Conservation (phyloP, 768 basidiomycete genomes). For the Boletus vermiculosoides region DNA sequence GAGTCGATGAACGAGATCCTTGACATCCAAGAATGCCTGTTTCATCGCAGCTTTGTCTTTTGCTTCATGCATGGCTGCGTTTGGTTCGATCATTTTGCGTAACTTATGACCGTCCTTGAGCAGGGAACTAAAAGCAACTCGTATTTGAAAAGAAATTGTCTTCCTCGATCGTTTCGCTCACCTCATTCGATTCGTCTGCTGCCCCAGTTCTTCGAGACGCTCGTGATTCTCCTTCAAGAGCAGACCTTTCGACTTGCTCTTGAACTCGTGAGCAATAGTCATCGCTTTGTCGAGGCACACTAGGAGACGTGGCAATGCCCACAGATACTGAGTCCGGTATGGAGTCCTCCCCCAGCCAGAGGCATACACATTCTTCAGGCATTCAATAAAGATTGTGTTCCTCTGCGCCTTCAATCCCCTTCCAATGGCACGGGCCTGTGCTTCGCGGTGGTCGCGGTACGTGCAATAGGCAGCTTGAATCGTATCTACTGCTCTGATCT, state of each 20-base stretch:
- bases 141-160: not conserved
- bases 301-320: conserved; percentile 41
- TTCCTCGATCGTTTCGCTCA: conserved; percentile 13
- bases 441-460: conserved; percentile 4
- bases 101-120: conserved; percentile 28
- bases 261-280: conserved; percentile 24
- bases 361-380: conserved; percentile 25
- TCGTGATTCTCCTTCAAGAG: conserved; percentile 32
- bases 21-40: conserved; percentile 24
- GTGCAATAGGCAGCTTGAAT: conserved; percentile 23
- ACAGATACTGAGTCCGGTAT: conserved; percentile 40
- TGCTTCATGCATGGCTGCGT: conserved; percentile 28
- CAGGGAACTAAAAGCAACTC: conserved; percentile 19
- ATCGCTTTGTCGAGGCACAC: conserved; percentile 40
- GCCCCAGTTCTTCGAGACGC: conserved; percentile 35
- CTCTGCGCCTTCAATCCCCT: conserved; percentile 23
- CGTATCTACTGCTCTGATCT: conserved; percentile 23
- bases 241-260: conserved; percentile 33
- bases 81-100: conserved; percentile 34
- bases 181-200: conserved; percentile 33
- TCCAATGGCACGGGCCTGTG: conserved; percentile 8
- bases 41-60: conserved; percentile 29
- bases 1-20: conserved; percentile 28
- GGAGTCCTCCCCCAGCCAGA: conserved; percentile 29
- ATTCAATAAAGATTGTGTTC: conserved; percentile 28